These are phyloP conservation scores for Clarkia xantiana DNA, from an alignment of 345 rosid species.

Conservation along the genomic window DNA sequence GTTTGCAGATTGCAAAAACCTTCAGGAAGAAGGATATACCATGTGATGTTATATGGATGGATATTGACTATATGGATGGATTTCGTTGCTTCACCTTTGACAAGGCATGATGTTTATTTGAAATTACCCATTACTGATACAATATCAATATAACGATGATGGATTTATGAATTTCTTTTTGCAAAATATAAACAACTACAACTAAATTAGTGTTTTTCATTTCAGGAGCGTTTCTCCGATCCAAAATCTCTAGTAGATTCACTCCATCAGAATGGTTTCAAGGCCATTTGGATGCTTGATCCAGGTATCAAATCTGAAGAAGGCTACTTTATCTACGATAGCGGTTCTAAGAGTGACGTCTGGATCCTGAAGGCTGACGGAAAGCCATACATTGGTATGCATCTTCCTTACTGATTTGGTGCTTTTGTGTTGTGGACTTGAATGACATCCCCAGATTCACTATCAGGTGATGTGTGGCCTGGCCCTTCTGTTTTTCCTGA, in stretches of 20 bases:
- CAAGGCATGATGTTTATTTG: conserved; percentile 64
- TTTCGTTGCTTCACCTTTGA: conserved; percentile 93
- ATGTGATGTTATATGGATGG: conserved; percentile 94
- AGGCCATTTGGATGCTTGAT: conserved; percentile 95
- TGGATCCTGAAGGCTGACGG: conserved; percentile 68
- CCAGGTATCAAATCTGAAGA: conserved; percentile 82
- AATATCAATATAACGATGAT: no score
- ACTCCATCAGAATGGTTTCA: conserved; percentile 57
- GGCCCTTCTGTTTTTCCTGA: conserved; percentile 88
- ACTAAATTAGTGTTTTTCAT: conserved; percentile 3
- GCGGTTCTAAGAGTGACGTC: conserved; percentile 44
- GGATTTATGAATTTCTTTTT: no score
- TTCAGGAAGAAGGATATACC: conserved; percentile 83
- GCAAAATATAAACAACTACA: no score
- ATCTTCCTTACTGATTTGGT: conserved; percentile 2
- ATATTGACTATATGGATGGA: conserved; percentile 96
- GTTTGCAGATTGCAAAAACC: conserved; percentile 43
- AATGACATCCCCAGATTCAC: conserved; percentile 4
- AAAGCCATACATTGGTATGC: conserved; percentile 47
- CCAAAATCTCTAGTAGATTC: conserved; percentile 46
- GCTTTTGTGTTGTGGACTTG: not conserved
- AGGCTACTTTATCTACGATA: conserved; percentile 51
- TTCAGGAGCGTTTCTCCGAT: conserved; percentile 55
- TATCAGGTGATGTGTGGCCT: conserved; percentile 90
- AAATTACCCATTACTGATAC: no score